Evolutionary conservation across 1,139 yeast species (phyloP), one percentile per base, ranked within the genome.

Genomic region (Blastobotrys apis): DNA sequence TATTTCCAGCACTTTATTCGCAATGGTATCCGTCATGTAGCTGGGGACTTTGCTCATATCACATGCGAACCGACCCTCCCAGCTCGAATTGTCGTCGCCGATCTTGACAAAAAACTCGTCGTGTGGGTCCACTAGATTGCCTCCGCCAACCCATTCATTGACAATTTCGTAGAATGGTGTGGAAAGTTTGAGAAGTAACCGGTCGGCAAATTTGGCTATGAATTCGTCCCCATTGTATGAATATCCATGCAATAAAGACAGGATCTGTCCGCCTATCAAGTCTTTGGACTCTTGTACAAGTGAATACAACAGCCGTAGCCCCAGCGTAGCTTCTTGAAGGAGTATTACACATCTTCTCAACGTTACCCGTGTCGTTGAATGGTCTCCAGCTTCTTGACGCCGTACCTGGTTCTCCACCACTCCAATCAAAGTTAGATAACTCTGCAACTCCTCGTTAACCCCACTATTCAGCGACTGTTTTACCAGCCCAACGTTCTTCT

Each of bases 91-190:
- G 16, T 36, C 41, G 19, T 41, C 43, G 10, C 41, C 47, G 5
- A 51, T 44, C 29, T 40, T 41, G 13, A 87, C 79, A 56, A 88
- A 90, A 57, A 87, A 86, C 53, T 84, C 94, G n/a, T 72, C 71
- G 44, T 64, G 60, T 13, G 74, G 76, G 35, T 73, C 77, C 33
- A 69, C 66, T 17, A 87, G 62, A 43, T 77, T 80, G 1, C 97
- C 97, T 41, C 74, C 67, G 1, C 78, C 63, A 2, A 86, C 63
- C 97, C 97, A 90, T 37, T 72, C 72, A 41, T 73, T 73, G 3
- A 85, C 56, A 27, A 80, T 71, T 37, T 76, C 80, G 50, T 74
- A 75, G 59, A 86, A 87, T 2, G 95, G 87, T 10, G 66, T 66
- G 0, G 77, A 66, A 4, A 80, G 71, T 33, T 69, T 69, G 4